phyloP scores from a whole-genome alignment of 2,329 filamentous ascomycete species.

The Akanthomyces uredinophilus region DNA sequence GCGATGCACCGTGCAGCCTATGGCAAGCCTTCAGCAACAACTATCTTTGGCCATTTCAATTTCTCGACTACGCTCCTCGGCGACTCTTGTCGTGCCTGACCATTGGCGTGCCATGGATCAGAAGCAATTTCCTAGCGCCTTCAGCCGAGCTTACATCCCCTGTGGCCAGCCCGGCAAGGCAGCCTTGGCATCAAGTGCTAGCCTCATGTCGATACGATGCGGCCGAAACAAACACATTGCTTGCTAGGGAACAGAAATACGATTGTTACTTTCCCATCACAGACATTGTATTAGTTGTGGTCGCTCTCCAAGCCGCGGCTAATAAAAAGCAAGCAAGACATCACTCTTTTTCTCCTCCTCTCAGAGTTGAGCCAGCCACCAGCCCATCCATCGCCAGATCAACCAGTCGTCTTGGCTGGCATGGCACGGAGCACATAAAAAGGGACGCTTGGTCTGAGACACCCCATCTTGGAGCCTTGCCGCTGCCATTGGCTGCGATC shows the following conservation, averaged over 20 bases:
- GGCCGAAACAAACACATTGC: background rate
- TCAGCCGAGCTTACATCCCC: background rate
- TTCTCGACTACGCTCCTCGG: background rate
- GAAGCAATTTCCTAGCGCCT: constrained; percentile 5
- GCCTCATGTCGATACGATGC: background rate
- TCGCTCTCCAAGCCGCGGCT: background rate
- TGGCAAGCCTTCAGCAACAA: background rate
- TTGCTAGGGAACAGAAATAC: background rate
- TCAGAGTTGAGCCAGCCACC: background rate
- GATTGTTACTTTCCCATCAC: background rate
- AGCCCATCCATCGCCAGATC: constrained; percentile 4
- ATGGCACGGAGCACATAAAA: background rate
- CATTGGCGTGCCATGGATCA: background rate
- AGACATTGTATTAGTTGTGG: background rate
- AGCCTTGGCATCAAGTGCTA: background rate
- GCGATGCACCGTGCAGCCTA: background rate
- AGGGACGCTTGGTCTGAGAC: background rate
- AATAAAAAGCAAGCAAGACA: background rate
- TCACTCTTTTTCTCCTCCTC: background rate
- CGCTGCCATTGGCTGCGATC: background rate
- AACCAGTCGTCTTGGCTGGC: background rate
- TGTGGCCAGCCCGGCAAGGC: background rate
- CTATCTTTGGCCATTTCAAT: background rate
- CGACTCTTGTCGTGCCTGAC: background rate
- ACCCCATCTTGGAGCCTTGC: constrained; percentile 1